Conservation (phyloP, 2,329 filamentous ascomycete genomes). For the Aspergillus sergii region DNA sequence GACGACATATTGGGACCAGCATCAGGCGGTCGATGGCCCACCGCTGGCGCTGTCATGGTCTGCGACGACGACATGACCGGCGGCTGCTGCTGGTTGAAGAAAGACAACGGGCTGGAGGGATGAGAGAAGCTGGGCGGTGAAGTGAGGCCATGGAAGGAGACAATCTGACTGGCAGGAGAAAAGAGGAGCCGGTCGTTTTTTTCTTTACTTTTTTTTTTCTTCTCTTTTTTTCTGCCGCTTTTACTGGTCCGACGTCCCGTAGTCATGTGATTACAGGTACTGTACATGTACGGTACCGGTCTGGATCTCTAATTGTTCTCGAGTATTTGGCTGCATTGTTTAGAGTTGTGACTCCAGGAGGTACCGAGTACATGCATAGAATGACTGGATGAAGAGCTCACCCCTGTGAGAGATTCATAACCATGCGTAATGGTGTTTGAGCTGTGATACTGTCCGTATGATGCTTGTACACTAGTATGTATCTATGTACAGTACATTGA, state of each 20-base stretch:
- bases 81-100: slow-evolving; percentile 27
- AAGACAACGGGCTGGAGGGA: slow-evolving; percentile 18
- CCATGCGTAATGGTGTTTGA: not conserved
- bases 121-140: slow-evolving; percentile 20
- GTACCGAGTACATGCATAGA: not conserved
- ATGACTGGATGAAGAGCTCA: not conserved
- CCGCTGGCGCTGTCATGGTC: slow-evolving; percentile 51
- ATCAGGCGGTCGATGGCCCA: slow-evolving; percentile 49
- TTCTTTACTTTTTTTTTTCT: slow-evolving; percentile 11
- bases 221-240: slow-evolving; percentile 16
- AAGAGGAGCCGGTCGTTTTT: slow-evolving; percentile 17
- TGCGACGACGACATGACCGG: slow-evolving; percentile 50
- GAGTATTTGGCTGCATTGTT: not conserved
- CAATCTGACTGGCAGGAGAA: slow-evolving; percentile 21
- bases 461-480: not conserved
- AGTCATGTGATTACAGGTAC: not conserved
- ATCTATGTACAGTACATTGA: not conserved
- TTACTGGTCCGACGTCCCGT: not conserved
- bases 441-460: not conserved
- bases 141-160: slow-evolving; percentile 21
- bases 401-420: not conserved
- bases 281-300: not conserved
- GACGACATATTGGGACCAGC: slow-evolving; percentile 45
- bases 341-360: not conserved
- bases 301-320: not conserved